These are phyloP conservation scores for Psilocybe mexicana DNA, from an alignment of 1,284 basidiomycete species.

Conservation along the genomic window DNA sequence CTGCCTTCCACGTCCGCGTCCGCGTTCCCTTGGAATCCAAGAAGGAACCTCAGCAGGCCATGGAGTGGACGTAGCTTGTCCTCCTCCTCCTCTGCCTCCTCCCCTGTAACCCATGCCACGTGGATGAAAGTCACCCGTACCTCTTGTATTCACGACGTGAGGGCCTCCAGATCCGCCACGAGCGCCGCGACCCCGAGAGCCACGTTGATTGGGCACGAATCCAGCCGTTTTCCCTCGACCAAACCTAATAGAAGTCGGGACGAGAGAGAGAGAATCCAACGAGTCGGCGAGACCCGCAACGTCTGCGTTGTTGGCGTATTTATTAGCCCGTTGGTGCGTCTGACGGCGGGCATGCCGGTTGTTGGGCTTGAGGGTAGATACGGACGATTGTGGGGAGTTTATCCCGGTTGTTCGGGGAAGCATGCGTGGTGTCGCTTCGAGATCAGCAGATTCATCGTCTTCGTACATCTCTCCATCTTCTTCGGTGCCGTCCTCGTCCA, in stretches of 20 bases:
- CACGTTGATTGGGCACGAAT: conserved; percentile 9
- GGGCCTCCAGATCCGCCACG: conserved; percentile 10
- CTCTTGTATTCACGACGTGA: background rate
- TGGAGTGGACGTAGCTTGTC: background rate
- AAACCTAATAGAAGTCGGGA: conserved; percentile 49
- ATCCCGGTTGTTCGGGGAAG: conserved; percentile 18
- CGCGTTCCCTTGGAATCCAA: background rate
- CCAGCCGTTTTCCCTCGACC: conserved; percentile 19
- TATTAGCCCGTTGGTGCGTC: background rate
- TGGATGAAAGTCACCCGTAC: conserved; percentile 13
- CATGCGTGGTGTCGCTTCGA: conserved; percentile 28
- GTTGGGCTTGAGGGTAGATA: conserved; percentile 10
- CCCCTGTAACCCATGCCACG: background rate
- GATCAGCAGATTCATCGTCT: conserved; percentile 25
- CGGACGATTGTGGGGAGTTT: conserved; percentile 17
- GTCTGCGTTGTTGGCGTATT: conserved; percentile 6
- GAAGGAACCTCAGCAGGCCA: background rate
- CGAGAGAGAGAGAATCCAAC: conserved; percentile 54
- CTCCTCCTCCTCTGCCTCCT: conserved; percentile 4
- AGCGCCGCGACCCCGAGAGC: conserved; percentile 20
- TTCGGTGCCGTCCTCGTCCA: conserved; percentile 16
- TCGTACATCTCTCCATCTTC: conserved; percentile 20
- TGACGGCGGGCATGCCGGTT: background rate
- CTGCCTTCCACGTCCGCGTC: background rate
- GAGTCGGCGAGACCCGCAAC: conserved; percentile 17